Percentiles rank a stretch among this genome's conserved stretches.
Conservation (phyloP, 1,139 yeast species). For the Nadsonia starkeyi-henricii region DNA sequence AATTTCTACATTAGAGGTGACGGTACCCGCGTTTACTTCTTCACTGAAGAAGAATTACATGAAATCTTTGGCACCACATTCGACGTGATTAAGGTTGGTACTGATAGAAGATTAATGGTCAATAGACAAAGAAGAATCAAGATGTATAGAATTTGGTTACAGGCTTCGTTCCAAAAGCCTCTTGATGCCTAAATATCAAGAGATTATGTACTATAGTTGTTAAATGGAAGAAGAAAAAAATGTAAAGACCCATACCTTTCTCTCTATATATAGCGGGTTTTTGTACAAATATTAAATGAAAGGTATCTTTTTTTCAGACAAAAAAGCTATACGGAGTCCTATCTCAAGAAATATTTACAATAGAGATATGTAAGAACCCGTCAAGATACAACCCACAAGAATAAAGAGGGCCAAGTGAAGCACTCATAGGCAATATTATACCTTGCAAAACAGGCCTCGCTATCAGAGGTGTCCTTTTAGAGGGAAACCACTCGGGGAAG, state of each 20-base stretch:
- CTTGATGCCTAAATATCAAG: conserved; percentile 1
- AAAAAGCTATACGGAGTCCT: not conserved
- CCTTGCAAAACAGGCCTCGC: conserved; percentile 53
- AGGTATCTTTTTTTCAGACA: too few relatives aligned
- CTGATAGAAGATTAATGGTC: conserved; percentile 81
- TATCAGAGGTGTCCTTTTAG: conserved; percentile 20
- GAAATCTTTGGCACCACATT: conserved; percentile 58
- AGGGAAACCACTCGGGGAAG: conserved; percentile 34
- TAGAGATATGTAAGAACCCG: conserved; percentile 57
- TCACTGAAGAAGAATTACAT: conserved; percentile 82
- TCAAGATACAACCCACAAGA: conserved; percentile 46
- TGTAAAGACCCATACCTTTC: too few relatives aligned
- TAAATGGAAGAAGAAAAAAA: not conserved
- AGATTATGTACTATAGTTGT: not conserved
- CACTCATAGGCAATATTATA: conserved; percentile 33
- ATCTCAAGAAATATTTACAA: conserved; percentile 25
- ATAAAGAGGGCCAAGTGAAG: conserved; percentile 41
- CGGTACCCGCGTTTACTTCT: conserved; percentile 93
- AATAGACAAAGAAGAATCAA: conserved; percentile 83
- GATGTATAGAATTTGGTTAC: conserved; percentile 96
- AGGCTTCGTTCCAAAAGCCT: conserved; percentile 54
- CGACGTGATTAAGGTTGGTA: conserved; percentile 59
- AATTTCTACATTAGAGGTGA: conserved; percentile 95
- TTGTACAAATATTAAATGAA: too few relatives aligned
- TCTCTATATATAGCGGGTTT: too few relatives aligned